phyloP scores from a whole-genome alignment of 306 rosid species.

The Fagus sylvatica region DNA sequence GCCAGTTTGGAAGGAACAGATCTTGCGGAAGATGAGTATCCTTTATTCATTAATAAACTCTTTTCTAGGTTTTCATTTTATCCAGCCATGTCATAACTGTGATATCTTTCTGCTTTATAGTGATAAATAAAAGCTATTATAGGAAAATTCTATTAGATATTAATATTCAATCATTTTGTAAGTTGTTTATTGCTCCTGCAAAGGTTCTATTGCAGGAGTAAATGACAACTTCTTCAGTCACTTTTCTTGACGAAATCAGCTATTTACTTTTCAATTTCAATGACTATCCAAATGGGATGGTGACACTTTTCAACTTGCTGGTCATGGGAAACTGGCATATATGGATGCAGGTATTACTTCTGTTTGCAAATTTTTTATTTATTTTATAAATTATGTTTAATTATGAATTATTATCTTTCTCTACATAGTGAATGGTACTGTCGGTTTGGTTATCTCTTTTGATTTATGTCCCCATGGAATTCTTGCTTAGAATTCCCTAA shows the following conservation, averaged over 20 bases:
- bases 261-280: conserved; percentile 89
- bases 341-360: conserved; percentile 73
- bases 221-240: conserved; percentile 26
- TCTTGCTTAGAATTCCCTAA: not conserved
- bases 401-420: conserved; percentile 17
- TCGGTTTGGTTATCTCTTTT: not conserved
- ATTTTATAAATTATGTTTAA: not conserved
- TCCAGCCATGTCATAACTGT: conserved; percentile 11
- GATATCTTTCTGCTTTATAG: not conserved
- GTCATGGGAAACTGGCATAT: conserved; percentile 81
- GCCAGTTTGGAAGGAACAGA: conserved; percentile 63
- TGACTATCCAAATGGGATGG: conserved; percentile 97
- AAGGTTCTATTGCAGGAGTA: conserved; percentile 14
- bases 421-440: conserved; percentile 16
- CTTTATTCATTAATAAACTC: conserved; percentile 38
- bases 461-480: not conserved
- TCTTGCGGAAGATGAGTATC: conserved; percentile 85
- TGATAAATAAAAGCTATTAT: not conserved
- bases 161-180: not conserved
- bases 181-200: conserved; percentile 13
- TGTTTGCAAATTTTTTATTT: conserved; percentile 12
- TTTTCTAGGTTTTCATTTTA: conserved; percentile 17
- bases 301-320: conserved; percentile 92
- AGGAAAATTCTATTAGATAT: not conserved
- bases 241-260: conserved; percentile 76